Base-by-base conservation (phyloP, 2,329 filamentous ascomycete genomes). In the Colletotrichum sp. region DNA sequence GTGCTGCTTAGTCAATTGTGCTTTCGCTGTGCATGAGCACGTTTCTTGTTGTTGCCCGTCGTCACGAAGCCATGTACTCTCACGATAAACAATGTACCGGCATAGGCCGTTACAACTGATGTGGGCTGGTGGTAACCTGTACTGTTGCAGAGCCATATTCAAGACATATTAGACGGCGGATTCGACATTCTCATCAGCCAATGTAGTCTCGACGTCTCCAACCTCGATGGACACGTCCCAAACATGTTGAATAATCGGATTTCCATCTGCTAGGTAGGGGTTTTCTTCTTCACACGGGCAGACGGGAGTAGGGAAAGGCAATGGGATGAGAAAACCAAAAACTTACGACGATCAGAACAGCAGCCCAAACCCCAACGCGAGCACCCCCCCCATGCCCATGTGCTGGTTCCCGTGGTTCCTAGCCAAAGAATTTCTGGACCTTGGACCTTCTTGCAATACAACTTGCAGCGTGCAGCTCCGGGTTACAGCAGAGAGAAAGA, bases 321-420 rank as follows among this genome's bases (percentile, higher is more conserved):
- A 58, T 69, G 38, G 65, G 65, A 64, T 55, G 55, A 73, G 28
- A 24, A 71, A 71, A 71, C 72, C 61, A 18, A 26, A 67, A 72
- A 72, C 72, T 66, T 57, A 75, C 68, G 68, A 72, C 61, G 24
- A 34, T 57, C 28, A 52, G 34, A 66, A 52, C 34, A 36, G 26
- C 34, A 26, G 9, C 15, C 28, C 58, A 28, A 60, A 43, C 21
- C 21, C 36, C 18, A 58, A 26, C n/a, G 16, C 8, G 6, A 52
- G 16, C 36, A 26, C 43, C 58, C 32, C 52, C 52, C 43, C n/a
- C 43, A 21, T 52, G 43, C 55, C 26, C 67, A 66, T 64, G 60
- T 43, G 72, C 72, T 43, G 30, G n/a, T 55, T 67, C 26, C 32
- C 18, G 38, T n/a, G 55, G 5, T 28, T 57, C 34, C 60, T 24